These are phyloP conservation scores for Trametes cubensis DNA, from an alignment of 768 basidiomycete genomes.

Conservation along the genomic window DNA sequence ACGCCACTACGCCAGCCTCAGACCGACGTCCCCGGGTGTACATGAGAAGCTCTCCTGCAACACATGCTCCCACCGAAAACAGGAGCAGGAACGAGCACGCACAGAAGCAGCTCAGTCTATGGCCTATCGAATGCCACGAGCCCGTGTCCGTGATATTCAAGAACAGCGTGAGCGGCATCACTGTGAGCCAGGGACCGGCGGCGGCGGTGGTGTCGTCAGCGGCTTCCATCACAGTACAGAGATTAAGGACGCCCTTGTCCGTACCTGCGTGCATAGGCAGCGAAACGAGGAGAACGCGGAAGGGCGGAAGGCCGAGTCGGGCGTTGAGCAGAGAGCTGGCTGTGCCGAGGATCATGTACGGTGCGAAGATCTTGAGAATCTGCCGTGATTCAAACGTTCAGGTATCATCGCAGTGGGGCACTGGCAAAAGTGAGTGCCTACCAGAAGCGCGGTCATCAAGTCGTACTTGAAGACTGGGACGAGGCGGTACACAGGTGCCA, in stretches of 20 bases:
- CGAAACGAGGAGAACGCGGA: constrained; percentile 79
- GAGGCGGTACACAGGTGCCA: constrained; percentile 85
- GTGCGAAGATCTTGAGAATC: constrained; percentile 82
- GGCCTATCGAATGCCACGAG: constrained; percentile 89
- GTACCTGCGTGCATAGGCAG: constrained; percentile 71
- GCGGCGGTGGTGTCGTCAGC: neutral
- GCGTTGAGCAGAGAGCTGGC: constrained; percentile 70
- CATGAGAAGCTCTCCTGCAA: constrained; percentile 73
- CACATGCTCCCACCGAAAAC: constrained; percentile 79
- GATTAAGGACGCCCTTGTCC: constrained; percentile 9
- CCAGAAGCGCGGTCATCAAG: constrained; percentile 74
- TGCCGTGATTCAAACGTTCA: constrained; percentile 30
- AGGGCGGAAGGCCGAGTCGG: constrained; percentile 68
- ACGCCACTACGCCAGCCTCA: too few species aligned
- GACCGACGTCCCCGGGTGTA: neutral
- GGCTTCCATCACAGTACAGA: too few species aligned
- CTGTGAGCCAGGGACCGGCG: constrained; percentile 37
- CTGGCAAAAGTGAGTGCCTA: constrained; percentile 33
- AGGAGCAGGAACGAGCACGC: constrained; percentile 78
- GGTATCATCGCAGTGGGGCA: neutral
- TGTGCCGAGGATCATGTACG: constrained; percentile 76
- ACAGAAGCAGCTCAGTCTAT: constrained; percentile 86
- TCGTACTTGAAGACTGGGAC: constrained; percentile 87
- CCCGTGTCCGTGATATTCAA: constrained; percentile 79
- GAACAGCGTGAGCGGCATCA: constrained; percentile 85